Percentiles rank a stretch among this genome's conserved stretches.
Conservation (phyloP, 768 basidiomycete genomes). For the Tricholoma matsutake region DNA sequence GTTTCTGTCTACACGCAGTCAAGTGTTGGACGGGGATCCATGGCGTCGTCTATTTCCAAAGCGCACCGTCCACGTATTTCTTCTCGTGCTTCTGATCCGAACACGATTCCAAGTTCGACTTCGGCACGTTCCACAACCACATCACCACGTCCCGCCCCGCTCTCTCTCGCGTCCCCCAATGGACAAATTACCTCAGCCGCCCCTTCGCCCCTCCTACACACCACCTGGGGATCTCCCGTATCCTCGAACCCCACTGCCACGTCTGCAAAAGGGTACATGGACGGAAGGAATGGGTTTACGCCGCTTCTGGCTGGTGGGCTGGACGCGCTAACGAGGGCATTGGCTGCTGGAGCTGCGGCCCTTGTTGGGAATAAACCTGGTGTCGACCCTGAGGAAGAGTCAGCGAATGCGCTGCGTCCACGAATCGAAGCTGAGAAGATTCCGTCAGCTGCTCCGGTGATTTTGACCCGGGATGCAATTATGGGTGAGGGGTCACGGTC, state of each 20-base stretch:
- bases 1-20: conserved; percentile 35
- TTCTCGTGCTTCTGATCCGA: background rate
- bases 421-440: background rate
- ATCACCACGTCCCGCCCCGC: conserved; percentile 27
- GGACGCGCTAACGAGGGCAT: conserved; percentile 1
- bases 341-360: background rate
- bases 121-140: background rate
- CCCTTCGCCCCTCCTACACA: conserved; percentile 30
- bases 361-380: background rate
- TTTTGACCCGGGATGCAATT: background rate
- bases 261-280: conserved; percentile 4
- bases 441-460: background rate
- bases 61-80: background rate
- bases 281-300: conserved; percentile 6
- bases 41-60: conserved; percentile 1
- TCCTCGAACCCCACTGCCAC: conserved; percentile 7
- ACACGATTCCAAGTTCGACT: background rate
- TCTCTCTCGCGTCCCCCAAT: conserved; percentile 17
- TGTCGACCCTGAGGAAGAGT: background rate
- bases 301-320: conserved; percentile 1
- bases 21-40: conserved; percentile 20
- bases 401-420: background rate
- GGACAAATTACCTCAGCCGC: background rate
- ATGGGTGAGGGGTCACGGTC: too few species aligned
- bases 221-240: conserved; percentile 36